Conservation (phyloP, 345 rosid species). For the Moricandia moricandioides region DNA sequence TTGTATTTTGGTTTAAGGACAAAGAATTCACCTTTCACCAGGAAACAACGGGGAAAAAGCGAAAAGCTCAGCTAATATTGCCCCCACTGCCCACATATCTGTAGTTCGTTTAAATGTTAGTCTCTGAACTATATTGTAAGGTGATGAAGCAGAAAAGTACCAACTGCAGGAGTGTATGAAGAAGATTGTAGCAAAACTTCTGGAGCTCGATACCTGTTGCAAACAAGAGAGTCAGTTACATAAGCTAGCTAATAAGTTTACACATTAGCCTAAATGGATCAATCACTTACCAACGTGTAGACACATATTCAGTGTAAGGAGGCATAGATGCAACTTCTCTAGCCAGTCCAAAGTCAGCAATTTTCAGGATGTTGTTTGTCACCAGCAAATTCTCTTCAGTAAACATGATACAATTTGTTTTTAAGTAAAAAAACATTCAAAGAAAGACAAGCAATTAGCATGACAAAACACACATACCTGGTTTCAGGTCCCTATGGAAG, state of each 20-base stretch:
- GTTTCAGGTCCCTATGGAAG: constrained; percentile 90
- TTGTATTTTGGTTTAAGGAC: background rate
- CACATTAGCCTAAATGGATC: no score
- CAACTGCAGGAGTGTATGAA: constrained; percentile 84
- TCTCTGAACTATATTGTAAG: background rate
- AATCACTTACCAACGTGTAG: constrained; percentile 78
- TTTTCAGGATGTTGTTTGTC: constrained; percentile 68
- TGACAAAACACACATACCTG: constrained; percentile 45
- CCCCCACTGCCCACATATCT: constrained; percentile 99
- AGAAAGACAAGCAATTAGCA: background rate
- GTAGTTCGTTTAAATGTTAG: constrained; percentile 29
- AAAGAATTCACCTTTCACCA: constrained; percentile 73
- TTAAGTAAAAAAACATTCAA: constrained; percentile 4
- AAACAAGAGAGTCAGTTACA: background rate
- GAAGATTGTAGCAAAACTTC: constrained; percentile 89
- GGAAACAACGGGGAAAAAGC: constrained; percentile 83
- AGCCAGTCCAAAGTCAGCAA: constrained; percentile 96
- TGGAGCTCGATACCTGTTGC: constrained; percentile 87
- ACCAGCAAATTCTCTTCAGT: constrained; percentile 83
- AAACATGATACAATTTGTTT: constrained; percentile 1
- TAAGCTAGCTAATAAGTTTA: background rate
- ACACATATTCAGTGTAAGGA: constrained; percentile 97
- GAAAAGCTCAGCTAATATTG: constrained; percentile 90
- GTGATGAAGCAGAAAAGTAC: constrained; percentile 35
- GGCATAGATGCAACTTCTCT: constrained; percentile 89